Evolutionary conservation across 2,329 filamentous ascomycete genomes (phyloP), one percentile per base, ranked within the genome.

Genomic region (Bipolaris sorokiniana): DNA sequence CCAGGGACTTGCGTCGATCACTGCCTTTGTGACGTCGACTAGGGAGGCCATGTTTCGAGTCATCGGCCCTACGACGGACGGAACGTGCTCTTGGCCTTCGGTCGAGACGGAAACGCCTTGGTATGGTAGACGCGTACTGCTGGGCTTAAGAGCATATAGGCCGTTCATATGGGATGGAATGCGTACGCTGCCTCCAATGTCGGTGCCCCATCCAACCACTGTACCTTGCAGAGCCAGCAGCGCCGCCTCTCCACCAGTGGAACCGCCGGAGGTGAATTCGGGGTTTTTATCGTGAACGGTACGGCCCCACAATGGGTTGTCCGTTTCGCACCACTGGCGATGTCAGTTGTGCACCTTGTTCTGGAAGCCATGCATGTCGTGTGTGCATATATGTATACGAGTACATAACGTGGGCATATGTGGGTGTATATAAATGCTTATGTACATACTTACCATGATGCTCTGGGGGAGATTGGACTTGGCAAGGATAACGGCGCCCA

Each of bases 81-180:
- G 86, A 0, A 88, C 83, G 69, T 88, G 85, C 54, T 88, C 84
- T 64, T 88, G 86, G 2, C 86, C 85, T 38, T 88, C 85, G 0
- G 83, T 87, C 0, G 85, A 87, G 0, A 88, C 86, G 0, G 84
- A 79, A 0, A 86, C 83, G 0, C 84, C 85, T 11, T 79, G 67
- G 48, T 88, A 88, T 0, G 86, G 84, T 0, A 88, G 67, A 5
- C 86, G 80, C 2, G 79, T 77, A 61, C 82, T 87, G 56, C 73
- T 76, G 2, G 86, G 84, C 31, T 84, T 79, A 16, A 88, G 66
- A 1, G 83, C 84, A 65, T 82, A 87, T 0, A 87, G 65, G 2
- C 81, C 83, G 55, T 86, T 84, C 75, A 86, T 87, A 1, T 80
- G 84, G n/a, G 84, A 79, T 3, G 86, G 86, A 28, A 87, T 84